Evolutionary conservation across 306 rosid species (phyloP).

Genomic region (Cicer yamashitae): DNA sequence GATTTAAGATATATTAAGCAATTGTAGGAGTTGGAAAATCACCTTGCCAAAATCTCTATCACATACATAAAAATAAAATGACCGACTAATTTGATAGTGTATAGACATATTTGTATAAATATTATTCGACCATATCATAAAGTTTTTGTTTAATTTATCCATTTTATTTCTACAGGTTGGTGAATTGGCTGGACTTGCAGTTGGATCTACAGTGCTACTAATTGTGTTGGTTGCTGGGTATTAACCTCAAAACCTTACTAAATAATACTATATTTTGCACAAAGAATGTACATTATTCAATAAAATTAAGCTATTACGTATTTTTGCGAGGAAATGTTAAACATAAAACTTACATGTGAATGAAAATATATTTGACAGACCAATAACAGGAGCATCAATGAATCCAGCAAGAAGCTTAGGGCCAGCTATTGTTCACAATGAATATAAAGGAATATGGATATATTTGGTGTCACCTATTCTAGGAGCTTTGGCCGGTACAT

Average conservation of each 20-base stretch:
- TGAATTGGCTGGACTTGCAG: constrained; percentile 80
- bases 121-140: too few species aligned
- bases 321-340: neutral
- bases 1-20: too few species aligned
- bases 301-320: neutral
- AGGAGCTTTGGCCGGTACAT: constrained; percentile 2
- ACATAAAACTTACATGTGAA: too few species aligned
- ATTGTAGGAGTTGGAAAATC: too few species aligned
- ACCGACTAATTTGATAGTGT: too few species aligned
- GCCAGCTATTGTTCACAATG: neutral
- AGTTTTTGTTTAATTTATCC: too few species aligned
- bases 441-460: neutral
- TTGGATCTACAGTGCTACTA: constrained; percentile 45
- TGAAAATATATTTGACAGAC: too few species aligned
- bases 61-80: too few species aligned
- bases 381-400: constrained; percentile 14
- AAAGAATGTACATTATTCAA: neutral
- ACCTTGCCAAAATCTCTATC: too few species aligned
- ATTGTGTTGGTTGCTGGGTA: constrained; percentile 77
- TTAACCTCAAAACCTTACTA: neutral
- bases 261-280: neutral
- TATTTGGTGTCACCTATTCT: neutral
- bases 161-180: constrained; percentile 56
- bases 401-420: constrained; percentile 5
- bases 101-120: too few species aligned